phyloP scores from a whole-genome alignment of 441 rosid species.

The Omphalea diandra region DNA sequence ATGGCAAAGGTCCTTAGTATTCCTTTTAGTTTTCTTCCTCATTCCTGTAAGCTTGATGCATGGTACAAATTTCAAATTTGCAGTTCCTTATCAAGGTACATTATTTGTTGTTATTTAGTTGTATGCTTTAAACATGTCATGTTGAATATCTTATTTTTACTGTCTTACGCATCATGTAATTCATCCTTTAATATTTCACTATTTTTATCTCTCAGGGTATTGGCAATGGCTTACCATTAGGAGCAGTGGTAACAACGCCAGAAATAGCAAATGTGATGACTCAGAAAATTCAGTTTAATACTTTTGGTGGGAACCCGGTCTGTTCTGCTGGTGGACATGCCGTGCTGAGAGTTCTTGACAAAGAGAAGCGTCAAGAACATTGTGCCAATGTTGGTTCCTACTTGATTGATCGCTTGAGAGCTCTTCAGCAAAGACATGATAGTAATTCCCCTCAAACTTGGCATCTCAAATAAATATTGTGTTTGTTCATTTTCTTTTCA shows the following conservation, averaged over 20 bases:
- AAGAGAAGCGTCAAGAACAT: slow-evolving; percentile 80
- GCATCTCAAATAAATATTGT: neutral
- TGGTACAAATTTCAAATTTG: neutral
- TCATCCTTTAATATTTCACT: slow-evolving; percentile 5
- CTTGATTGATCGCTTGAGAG: slow-evolving; percentile 58
- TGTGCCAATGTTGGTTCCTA: slow-evolving; percentile 74
- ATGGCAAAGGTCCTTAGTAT: slow-evolving; percentile 77
- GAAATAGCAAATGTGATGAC: slow-evolving; percentile 84
- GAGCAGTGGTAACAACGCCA: slow-evolving; percentile 89
- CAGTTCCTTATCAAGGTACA: neutral
- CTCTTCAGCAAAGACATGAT: slow-evolving; percentile 65
- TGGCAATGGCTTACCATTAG: slow-evolving; percentile 89
- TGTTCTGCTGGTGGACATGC: slow-evolving; percentile 95
- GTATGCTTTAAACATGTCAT: neutral
- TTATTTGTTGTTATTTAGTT: neutral
- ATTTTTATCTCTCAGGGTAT: slow-evolving; percentile 54
- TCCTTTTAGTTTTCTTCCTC: neutral
- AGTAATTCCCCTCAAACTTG: slow-evolving; percentile 43
- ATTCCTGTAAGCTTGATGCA: neutral
- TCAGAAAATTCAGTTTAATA: slow-evolving; percentile 75
- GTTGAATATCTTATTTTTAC: neutral
- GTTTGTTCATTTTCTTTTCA: neutral
- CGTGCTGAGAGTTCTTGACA: slow-evolving; percentile 74
- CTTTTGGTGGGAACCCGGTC: slow-evolving; percentile 90
- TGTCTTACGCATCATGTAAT: neutral